Evolutionary conservation across 148 eudicot genomes (phyloP), one percentile per base, ranked within the genome.

Genomic region (Vaccinium macrocarpon): DNA sequence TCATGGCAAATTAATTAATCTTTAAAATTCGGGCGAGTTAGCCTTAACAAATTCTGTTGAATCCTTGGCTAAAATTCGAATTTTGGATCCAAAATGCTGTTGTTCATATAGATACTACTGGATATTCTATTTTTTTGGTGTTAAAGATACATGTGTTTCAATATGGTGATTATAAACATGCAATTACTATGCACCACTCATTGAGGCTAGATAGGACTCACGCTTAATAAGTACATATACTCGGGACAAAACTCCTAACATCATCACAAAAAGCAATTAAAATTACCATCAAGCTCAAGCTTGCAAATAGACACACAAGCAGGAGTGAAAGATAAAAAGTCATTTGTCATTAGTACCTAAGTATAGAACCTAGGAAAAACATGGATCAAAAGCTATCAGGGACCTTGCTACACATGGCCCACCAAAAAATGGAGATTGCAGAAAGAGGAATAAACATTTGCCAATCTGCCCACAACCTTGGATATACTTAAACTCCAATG

Each of bases 381-480:
- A 84, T 77, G 78, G 82, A 87, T 75, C 74, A 84, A 75, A 76
- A 77, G 61, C 38, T 84, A 84, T 70, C 46, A 0, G 57, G 84
- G 84, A 86, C 84, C 86, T 70, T 84, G 79, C 84, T 84, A 81
- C 35, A 79, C 78, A 81, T 12, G 86, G 84, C 57, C 86, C 78
- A 76, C 84, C 81, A 68, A 83, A 86, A 86, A 84, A 80, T 48
- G 62, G 76, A 81, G 80, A 71, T 68, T 70, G 86, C 79, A 68
- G 35, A 84, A 84, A 66, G 35, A 79, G 61, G 32, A 29, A 51
- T 83, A 51, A 81, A 68, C 88, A 80, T 70, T 74, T 66, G 72
- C 53, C 49, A 53, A n/a, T 59, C 74, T 38, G 80, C 52, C 38
- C n/a, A 10, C 19, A 62, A 66, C 29, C 59, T 53, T 27, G 48